Conservation (phyloP, 2,329 filamentous ascomycete genomes). For the Beauveria rudraprayagi region DNA sequence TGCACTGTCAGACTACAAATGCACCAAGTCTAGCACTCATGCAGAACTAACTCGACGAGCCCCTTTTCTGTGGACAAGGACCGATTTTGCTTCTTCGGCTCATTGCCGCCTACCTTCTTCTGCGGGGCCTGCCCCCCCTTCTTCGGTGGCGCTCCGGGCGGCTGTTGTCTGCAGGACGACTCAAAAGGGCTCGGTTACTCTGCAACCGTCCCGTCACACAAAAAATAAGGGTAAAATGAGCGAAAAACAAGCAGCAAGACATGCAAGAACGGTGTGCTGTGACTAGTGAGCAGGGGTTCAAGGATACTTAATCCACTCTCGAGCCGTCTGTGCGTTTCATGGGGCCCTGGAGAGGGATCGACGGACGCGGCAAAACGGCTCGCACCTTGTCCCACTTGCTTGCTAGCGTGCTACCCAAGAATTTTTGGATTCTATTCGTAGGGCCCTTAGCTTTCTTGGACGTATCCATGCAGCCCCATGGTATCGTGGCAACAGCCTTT, state of each 20-base stretch:
- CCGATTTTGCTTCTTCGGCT: conserved; percentile 3
- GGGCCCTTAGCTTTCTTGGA: too few relatives aligned
- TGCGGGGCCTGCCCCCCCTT: not conserved
- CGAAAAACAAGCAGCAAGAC: conserved; percentile 1
- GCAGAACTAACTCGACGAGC: not conserved
- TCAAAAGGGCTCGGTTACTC: not conserved
- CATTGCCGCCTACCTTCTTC: not conserved
- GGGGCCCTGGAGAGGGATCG: not conserved
- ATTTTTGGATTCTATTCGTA: not conserved
- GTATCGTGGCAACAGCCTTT: too few relatives aligned
- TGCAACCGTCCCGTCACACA: not conserved
- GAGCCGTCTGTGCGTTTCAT: not conserved
- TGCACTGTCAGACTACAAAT: not conserved
- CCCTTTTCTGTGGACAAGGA: not conserved
- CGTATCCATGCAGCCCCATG: too few relatives aligned
- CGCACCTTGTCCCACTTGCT: not conserved
- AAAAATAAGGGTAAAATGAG: not conserved
- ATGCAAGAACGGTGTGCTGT: conserved; percentile 2
- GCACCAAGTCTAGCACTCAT: not conserved
- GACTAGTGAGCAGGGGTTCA: not conserved
- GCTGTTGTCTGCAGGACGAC: not conserved
- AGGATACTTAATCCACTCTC: not conserved
- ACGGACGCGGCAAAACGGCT: not conserved
- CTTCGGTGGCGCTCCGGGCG: not conserved
- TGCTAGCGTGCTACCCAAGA: too few relatives aligned